Base-by-base conservation (phyloP, 2,329 filamentous ascomycete genomes). In the Pochonia chlamydosporia region DNA sequence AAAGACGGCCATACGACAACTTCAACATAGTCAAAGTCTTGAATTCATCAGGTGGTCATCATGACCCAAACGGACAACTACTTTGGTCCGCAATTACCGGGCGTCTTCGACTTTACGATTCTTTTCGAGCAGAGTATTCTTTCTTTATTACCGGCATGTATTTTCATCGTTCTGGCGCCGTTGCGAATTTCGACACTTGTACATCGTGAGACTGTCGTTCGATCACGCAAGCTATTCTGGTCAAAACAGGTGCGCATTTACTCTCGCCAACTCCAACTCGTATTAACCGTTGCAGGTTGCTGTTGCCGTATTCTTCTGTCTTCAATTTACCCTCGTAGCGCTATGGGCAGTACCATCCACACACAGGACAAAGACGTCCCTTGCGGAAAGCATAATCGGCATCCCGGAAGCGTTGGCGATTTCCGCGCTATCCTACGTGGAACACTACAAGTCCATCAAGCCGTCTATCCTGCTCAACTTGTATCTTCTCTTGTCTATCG, bases 401-500 rank as follows among this genome's bases (percentile, higher is more conserved):
- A 45, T 65, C 1, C 21, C 65, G 13, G 61, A 62, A 24, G 55
- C 59, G 0, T 3, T 63, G 8, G 53, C 48, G 7, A 50, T 67
- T 21, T 52, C 48, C 1, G 40, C 56, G 0, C 40, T 69, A 3
- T 65, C 64, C 1, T 68, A 62, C 26, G n/a, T 49, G 0, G 66
- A 70, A 48, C 67, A 70, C 43, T 49, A 40, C 11, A 59, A 58
- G 5, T 60, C 64, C 5, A 51, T 54, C 2, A 55, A 59, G 16
- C 64, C 68, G 1, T 67, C 67, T 0, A 51, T 58, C 0, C 40
- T 70, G 1, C 52, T 69, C 11, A 57, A 52, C 35, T 13, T 47
- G 8, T 70, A 63, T 36, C 55, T 70, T 3, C 50, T 66, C 37
- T 45, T 59, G 11, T 61, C 62, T 0, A 51, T 62, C 6, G 37